Evolutionary conservation across 75 land plant species (phyloP), one percentile per base, ranked within the genome.

Genomic region (Isoetes taiwanensis): DNA sequence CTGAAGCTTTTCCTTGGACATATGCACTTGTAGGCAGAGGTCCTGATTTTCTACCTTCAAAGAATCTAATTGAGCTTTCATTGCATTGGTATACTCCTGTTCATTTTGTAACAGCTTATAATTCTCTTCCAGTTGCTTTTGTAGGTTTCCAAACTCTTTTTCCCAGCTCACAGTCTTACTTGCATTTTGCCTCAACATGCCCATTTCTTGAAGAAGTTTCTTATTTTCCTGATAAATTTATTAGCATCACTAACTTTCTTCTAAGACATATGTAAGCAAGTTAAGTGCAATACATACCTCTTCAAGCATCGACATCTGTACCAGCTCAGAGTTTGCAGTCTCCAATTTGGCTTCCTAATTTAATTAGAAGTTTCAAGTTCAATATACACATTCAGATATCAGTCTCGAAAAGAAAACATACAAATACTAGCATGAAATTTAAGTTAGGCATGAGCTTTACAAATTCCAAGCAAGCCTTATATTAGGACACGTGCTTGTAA

Each of bases 41-140:
- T 41, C 34, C n/a, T 33, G 33, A 28, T 66, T 66, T 46, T 66
- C 69, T 9, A 43, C 54, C 42, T 38, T 32, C 11, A 66, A 41
- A 46, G 63, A 41, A 14, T 58, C 26, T 32, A 65, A 4, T n/a
- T 30, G 50, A 46, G 5, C 23, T 16, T n/a, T 5, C 5, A 46
- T 5, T 19, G 6, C 4, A 5, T 8, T 5, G 4, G 16, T 23
- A 30, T 19, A 30, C 20, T 14, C 35, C 5, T 0, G 58, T 30
- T 40, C 50, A 32, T 41, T 59, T 26, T 14, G 41, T 35, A 38
- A 26, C 11, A 0, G 53, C 1, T 19, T 21, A 32, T 19, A 34
- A 43, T 41, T 64, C 67, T 41, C 17, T 64, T 14, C 56, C 43
- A 40, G 24, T 50, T 4, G 0, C 19, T 19, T 30, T 56, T 55